phyloP scores from a whole-genome alignment of 805 yeast genomes.

The Starmerella asiatica region DNA sequence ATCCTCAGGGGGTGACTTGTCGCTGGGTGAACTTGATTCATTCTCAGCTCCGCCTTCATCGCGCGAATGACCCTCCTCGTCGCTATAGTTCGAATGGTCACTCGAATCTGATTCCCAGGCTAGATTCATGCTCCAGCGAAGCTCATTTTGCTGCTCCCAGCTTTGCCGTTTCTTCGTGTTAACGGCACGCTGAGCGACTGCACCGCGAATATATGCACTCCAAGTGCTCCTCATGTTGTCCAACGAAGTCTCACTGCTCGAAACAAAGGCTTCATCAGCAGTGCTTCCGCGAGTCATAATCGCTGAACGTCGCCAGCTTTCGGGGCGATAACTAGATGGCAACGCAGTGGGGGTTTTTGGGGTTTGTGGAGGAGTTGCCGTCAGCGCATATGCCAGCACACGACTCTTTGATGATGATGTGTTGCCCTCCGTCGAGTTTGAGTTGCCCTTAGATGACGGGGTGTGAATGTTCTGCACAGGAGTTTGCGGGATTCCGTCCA shows the following conservation, averaged over 20 bases:
- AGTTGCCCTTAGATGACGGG: not conserved
- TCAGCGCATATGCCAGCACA: not conserved
- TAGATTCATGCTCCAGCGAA: constrained; percentile 10
- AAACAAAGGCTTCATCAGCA: not conserved
- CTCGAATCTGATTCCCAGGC: constrained; percentile 7
- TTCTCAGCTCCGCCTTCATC: no score
- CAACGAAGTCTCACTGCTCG: not conserved
- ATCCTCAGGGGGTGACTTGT: no score
- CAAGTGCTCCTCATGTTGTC: constrained; percentile 23
- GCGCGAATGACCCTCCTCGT: no score
- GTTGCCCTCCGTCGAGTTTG: not conserved
- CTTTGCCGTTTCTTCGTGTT: constrained; percentile 10
- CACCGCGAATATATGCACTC: constrained; percentile 24
- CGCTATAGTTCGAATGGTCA: no score
- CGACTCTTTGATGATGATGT: not conserved
- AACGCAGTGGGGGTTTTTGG: constrained; percentile 17
- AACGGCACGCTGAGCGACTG: constrained; percentile 25
- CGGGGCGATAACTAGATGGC: constrained; percentile 15
- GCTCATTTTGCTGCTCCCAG: constrained; percentile 9
- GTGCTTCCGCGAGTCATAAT: constrained; percentile 3
- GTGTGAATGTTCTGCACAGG: not conserved
- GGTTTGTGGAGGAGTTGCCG: constrained; percentile 4
- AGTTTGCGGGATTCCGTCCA: constrained; percentile 5
- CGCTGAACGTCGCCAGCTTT: constrained; percentile 17
- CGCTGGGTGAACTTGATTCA: no score